Percentiles rank a stretch among this genome's conserved stretches.
These are phyloP conservation scores for Ustilago trichophora DNA, from an alignment of 1,284 basidiomycete genomes.

Conservation along the genomic window DNA sequence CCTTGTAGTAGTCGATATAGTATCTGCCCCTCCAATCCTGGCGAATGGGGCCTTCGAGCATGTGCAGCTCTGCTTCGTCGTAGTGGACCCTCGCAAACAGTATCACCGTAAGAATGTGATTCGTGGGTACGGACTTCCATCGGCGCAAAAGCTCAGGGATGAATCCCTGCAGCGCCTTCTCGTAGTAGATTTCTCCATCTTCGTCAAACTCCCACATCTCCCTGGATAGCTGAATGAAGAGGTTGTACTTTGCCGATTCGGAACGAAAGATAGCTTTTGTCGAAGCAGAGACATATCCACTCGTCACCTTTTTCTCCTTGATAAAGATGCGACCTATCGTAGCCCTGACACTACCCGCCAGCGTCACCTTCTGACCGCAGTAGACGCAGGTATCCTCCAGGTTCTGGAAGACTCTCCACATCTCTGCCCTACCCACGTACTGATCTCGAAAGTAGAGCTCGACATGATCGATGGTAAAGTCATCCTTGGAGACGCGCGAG, in stretches of 20 bases:
- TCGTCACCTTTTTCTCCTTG: constrained; percentile 69
- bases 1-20: constrained; percentile 88
- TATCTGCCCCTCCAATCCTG: constrained; percentile 78
- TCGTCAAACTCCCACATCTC: constrained; percentile 98
- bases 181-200: constrained; percentile 84
- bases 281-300: constrained; percentile 80
- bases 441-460: constrained; percentile 66
- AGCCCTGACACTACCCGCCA: constrained; percentile 61
- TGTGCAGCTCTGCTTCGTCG: constrained; percentile 70
- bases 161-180: constrained; percentile 85
- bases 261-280: constrained; percentile 91
- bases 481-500: constrained; percentile 46
- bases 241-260: constrained; percentile 77
- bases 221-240: constrained; percentile 94
- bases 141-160: constrained; percentile 60
- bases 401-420: constrained; percentile 63
- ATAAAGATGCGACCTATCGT: constrained; percentile 64
- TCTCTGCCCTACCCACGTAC: constrained; percentile 65
- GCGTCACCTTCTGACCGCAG: constrained; percentile 61
- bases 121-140: constrained; percentile 76
- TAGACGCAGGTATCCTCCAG: constrained; percentile 65
- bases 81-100: constrained; percentile 95
- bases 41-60: constrained; percentile 70
- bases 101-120: constrained; percentile 92
- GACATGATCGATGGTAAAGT: constrained; percentile 60